Evolutionary conservation across 2,329 filamentous ascomycete genomes (phyloP), one percentile per base, ranked within the genome.

Genomic region (Botrytis deweyae): DNA sequence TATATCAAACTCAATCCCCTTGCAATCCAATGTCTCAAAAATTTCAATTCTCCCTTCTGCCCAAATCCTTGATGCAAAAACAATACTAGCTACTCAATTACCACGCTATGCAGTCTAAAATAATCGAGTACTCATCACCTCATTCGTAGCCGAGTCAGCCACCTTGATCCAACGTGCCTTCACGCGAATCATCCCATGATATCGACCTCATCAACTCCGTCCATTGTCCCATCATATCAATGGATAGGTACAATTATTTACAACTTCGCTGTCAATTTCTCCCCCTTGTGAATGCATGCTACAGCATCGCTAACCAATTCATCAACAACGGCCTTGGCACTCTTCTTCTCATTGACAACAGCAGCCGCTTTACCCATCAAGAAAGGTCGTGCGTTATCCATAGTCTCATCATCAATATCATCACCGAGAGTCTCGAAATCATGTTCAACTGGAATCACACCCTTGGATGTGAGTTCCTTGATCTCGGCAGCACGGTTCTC

Each of bases 361-460:
- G 96, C 95, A 55, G 96, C 93, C 75, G 93, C 95, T 88, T 98
- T 97, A 83, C 96, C 96, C 96, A 99, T 99, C 79, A 98, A 85
- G 87, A 90, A 97, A 22, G 95, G 95, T 74, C 94, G 89, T 80
- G 94, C 95, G 82, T 96, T 94, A 83, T 98, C 96, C 85, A 99
- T 90, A 49, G 92, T 89, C 59, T 98, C 72, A 25, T 98, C 95
- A 74, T 93, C 89, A 75, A 92, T 88, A 66, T 92, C 76, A 73
- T 78, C 86, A 79, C 93, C 91, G 79, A 97, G 84, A 84, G 92
- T 92, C 86, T 99, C 96, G 49, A 99, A 89, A 82, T 99, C 96
- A 80, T 93, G 88, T 87, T 98, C 96, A 77, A 97, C 97, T 65
- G 96, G 96, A 79, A 99, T 93, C 82, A 93, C 86, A 80, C 96